Evolutionary conservation across 2,329 filamentous ascomycete genomes (phyloP).

Genomic region (Aspergillus terreus): DNA sequence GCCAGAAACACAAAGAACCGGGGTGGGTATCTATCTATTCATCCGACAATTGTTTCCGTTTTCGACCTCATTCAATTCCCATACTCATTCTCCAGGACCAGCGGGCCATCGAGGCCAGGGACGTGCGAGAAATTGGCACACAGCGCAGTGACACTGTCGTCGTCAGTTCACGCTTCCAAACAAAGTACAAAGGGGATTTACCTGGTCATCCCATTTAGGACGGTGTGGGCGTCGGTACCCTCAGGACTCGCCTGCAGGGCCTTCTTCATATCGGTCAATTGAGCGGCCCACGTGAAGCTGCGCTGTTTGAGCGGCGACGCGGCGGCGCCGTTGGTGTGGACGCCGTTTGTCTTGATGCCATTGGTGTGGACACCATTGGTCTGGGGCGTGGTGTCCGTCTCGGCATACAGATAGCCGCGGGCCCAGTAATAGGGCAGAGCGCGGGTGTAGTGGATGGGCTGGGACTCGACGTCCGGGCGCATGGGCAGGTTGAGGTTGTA

Average conservation of each 20-base stretch:
- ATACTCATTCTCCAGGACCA: slow-evolving; percentile 52
- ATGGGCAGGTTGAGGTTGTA: slow-evolving; percentile 87
- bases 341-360: slow-evolving; percentile 27
- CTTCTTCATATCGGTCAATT: slow-evolving; percentile 78
- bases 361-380: too few relatives aligned
- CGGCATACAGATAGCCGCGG: slow-evolving; percentile 73
- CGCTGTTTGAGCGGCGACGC: slow-evolving; percentile 59
- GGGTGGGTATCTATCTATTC: slow-evolving; percentile 23
- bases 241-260: slow-evolving; percentile 70
- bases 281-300: slow-evolving; percentile 87
- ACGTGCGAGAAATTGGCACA: slow-evolving; percentile 85
- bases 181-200: slow-evolving; percentile 26
- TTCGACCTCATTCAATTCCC: slow-evolving; percentile 24
- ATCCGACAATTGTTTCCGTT: neutral
- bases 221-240: slow-evolving; percentile 86
- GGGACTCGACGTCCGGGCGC: slow-evolving; percentile 63
- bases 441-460: slow-evolving; percentile 69
- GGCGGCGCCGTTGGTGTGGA: slow-evolving; percentile 8
- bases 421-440: slow-evolving; percentile 87
- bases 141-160: slow-evolving; percentile 71
- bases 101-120: slow-evolving; percentile 60
- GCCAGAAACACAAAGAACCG: slow-evolving; percentile 12
- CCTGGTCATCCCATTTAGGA: slow-evolving; percentile 80
- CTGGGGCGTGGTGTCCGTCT: slow-evolving; percentile 45
- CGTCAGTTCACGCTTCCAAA: neutral